Evolutionary conservation across 306 rosid species (phyloP).

Genomic region (Prunus persica): Prunus_persica_NCBIv2 NC_034009.1:22681501-22682000

Average conservation of each 20-base stretch:
- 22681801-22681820: not conserved
- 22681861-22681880: not conserved
- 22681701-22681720: not conserved
- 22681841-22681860: not conserved
- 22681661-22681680: not conserved
- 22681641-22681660: not conserved
- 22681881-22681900: slow-evolving; percentile 8
- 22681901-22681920: not conserved
- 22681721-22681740: not conserved
- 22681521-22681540: not conserved
- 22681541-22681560: not conserved
- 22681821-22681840: not conserved
- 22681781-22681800: not conserved
- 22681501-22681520: not conserved
- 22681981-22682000: not conserved
- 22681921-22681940: not conserved
- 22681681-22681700: not conserved
- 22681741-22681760: not conserved
- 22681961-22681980: not conserved
- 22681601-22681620: slow-evolving; percentile 8
- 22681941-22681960: not conserved
- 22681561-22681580: not conserved
- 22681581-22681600: not conserved
- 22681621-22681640: slow-evolving; percentile 7
- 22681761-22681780: not conserved